phyloP scores from a whole-genome alignment of 2,329 filamentous ascomycete genomes.

The Hortaea werneckii region DNA sequence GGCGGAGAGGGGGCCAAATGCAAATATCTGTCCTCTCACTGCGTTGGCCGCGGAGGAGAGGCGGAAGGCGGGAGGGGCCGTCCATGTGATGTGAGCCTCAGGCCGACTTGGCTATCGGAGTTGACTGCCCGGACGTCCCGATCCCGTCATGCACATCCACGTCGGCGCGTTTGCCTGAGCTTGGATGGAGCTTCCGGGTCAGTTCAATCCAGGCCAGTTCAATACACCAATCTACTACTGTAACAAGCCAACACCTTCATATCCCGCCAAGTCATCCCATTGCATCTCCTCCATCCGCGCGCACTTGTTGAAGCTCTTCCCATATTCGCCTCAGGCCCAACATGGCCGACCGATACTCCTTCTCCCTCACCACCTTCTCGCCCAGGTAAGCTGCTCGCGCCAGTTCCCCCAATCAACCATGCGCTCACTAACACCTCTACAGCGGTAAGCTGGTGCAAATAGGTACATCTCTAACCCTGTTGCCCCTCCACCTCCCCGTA shows the following conservation, averaged over 20 bases:
- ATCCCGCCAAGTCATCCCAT: too few species aligned
- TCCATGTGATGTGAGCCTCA: neutral
- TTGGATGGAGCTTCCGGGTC: neutral
- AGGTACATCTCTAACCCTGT: constrained; percentile 43
- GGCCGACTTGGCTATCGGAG: too few species aligned
- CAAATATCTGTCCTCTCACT: too few species aligned
- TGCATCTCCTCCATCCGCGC: too few species aligned
- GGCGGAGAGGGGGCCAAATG: too few species aligned
- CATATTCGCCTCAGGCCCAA: constrained; percentile 19
- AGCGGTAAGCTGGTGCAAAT: constrained; percentile 99
- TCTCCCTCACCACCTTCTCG: constrained; percentile 98
- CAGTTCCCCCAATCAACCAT: neutral
- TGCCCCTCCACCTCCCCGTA: constrained; percentile 1
- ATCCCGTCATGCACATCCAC: neutral
- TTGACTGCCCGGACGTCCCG: neutral
- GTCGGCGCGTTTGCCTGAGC: constrained; percentile 8
- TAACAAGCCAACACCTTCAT: too few species aligned
- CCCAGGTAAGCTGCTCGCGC: constrained; percentile 63
- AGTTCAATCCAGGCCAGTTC: too few species aligned
- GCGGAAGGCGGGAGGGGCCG: neutral
- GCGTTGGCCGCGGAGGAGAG: neutral
- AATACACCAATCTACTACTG: too few species aligned
- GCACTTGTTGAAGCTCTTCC: too few species aligned
- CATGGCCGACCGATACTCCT: constrained; percentile 98
- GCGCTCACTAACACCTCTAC: constrained; percentile 33